Evolutionary conservation across 2,329 filamentous ascomycete species (phyloP), one percentile per base, ranked within the genome.

Genomic region (Venturia aucupariae): DNA sequence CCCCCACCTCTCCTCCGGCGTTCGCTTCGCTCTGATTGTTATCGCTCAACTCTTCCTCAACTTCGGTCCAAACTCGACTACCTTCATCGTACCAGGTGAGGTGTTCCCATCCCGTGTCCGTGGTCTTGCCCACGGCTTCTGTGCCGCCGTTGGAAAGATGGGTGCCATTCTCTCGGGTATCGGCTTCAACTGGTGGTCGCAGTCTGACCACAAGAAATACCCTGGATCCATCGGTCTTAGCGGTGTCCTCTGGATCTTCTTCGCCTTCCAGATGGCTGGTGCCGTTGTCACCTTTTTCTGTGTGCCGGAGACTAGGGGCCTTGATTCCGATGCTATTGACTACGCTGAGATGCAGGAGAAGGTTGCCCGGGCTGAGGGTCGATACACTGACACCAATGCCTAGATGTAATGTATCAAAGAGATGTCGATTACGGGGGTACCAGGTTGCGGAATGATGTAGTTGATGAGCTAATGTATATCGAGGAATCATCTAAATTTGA

Each of bases 21-120:
- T 68, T 1, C 65, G 71, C 42, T 70, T 73, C 64, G 68, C 69
- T 4, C 66, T 73, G n/a, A 69, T 73, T 57, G 68, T 70, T 39
- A 62, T 67, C 35, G 63, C 65, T 75, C 67, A 69, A 24, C 72
- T 65, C 69, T 69, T 69, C 65, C 67, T 69, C 65, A 69, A 70
- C 66, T 70, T 70, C 55, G 69, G 68, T 42, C 68, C 73, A 38
- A 75, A 75, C 66, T 67, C 71, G 5, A 75, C 74, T 13, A 76
- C 74, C 2, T 76, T 76, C 67, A 72, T 75, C 66, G 71, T 76
- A 4, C 72, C 74, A 0, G 74, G 72, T 24, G 74, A 76, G 65
- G 71, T 72, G 42, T 76, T 75, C 69, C 74, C 74, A 7, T 74
- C 74, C 2, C 71, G 73, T 42, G 73, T 74, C 64, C 70, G 74